Evolutionary conservation across 768 basidiomycete species (phyloP).

Genomic region (Candolleomyces efflorescens): DNA sequence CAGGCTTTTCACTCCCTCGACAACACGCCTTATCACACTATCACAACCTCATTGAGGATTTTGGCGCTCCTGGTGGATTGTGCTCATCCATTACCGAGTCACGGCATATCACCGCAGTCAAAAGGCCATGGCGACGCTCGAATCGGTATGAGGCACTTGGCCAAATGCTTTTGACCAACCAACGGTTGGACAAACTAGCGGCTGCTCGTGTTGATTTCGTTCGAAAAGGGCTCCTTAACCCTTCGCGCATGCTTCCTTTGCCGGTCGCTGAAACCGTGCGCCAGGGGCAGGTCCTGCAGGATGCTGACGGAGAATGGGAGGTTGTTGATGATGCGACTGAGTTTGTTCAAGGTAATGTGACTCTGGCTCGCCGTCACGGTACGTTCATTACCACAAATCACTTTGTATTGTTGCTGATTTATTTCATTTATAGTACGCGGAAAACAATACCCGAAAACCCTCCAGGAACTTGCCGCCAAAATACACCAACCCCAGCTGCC

Average conservation of each 20-base stretch:
- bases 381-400: no score
- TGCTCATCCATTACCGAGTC: no score
- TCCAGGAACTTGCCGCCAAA: not conserved
- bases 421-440: not conserved
- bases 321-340: not conserved
- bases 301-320: not conserved
- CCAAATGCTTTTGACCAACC: conserved; percentile 33
- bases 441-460: not conserved
- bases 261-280: not conserved
- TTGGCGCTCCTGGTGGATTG: no score
- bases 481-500: not conserved
- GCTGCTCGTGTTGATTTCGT: conserved; percentile 15
- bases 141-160: conserved; percentile 27
- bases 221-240: conserved; percentile 12
- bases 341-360: not conserved
- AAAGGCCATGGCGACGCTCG: no score
- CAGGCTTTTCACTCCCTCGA: no score
- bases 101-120: no score
- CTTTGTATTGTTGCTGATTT: no score
- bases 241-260: not conserved
- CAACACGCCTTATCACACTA: no score
- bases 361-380: not conserved
- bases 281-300: not conserved
- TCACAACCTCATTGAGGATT: no score
- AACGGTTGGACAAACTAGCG: conserved; percentile 25